Base-by-base conservation (phyloP, 2,329 filamentous ascomycete genomes). In the Phyllosticta capitalensis region DNA sequence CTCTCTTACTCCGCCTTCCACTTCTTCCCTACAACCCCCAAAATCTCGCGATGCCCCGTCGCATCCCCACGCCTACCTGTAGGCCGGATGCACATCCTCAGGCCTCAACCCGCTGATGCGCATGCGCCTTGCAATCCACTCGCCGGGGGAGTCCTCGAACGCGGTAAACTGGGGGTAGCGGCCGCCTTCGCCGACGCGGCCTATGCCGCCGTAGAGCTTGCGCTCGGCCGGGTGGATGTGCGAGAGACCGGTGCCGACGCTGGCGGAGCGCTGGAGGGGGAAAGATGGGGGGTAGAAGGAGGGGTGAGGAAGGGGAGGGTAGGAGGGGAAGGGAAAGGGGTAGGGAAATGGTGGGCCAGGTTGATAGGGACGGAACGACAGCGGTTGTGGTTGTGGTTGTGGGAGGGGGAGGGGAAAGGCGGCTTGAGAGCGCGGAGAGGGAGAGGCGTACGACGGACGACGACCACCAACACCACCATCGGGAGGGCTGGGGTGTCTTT, bases 21-120 rank as follows among this genome's bases (percentile, higher is more conserved):
- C 1, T 45, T n/a, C 38, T 2, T 45, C 38, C 17, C 38, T 5
- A n/a, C n/a, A n/a, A n/a, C n/a, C n/a, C n/a, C n/a, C n/a, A n/a
- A n/a, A n/a, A n/a, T n/a, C n/a, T n/a, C n/a, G n/a, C n/a, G n/a
- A n/a, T n/a, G n/a, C n/a, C n/a, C n/a, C n/a, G n/a, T n/a, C n/a
- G n/a, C n/a, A n/a, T n/a, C n/a, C 17, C 38, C 38, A 22, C 9
- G 2, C 20, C 12, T 50, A 67, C 20, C 71, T 61, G 70, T 69
- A 73, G 38, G 71, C 71, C 28, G 71, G 71, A 63, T 73, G 71
- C 10, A 73, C 67, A 57, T 71, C 71, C 38, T 45, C 38, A 17
- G 38, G 54, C 68, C 71, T 2, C 69, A 62, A 1, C 67, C 67
- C 14, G 65, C 38, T 45, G 38, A 45, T 45, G 38, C 17, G 38